These are phyloP conservation scores for Coemansia sp. DNA, from an alignment of 192 early-diverging fungal species.

Conservation along the genomic window DNA sequence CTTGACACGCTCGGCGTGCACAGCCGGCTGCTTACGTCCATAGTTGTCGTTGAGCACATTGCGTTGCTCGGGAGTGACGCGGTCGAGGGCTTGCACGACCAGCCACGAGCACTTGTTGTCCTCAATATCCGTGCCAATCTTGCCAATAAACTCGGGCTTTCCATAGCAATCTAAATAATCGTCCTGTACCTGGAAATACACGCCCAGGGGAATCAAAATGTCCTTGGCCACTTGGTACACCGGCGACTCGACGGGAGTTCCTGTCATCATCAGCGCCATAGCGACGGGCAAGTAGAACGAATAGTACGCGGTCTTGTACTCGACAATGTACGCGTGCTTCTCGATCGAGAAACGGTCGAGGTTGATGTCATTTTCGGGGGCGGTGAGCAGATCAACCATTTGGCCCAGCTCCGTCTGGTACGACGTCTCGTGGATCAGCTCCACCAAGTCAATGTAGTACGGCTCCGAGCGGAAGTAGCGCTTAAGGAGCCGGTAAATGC, in stretches of 20 bases:
- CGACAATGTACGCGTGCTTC: conserved; percentile 93
- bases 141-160: conserved; percentile 86
- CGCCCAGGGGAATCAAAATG: conserved; percentile 91
- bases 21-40: conserved; percentile 74
- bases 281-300: conserved; percentile 99
- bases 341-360: conserved; percentile 85
- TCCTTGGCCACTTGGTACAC: conserved; percentile 80
- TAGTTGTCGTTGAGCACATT: conserved; percentile 88
- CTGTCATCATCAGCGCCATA: conserved; percentile 87
- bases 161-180: conserved; percentile 98
- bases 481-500: conserved; percentile 92
- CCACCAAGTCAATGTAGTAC: conserved; percentile 90
- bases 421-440: conserved; percentile 92
- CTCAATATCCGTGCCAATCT: conserved; percentile 99
- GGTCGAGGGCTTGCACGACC: conserved; percentile 86
- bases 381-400: conserved; percentile 96
- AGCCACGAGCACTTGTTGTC: conserved; percentile 99
- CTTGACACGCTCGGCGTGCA: conserved; percentile 80
- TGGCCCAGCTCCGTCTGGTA: conserved; percentile 98
- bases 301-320: conserved; percentile 99
- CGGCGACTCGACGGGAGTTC: conserved; percentile 66
- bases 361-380: conserved; percentile 93
- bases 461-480: conserved; percentile 84
- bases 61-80: conserved; percentile 79
- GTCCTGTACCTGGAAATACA: conserved; percentile 99